Percentiles rank a stretch among this genome's conserved stretches.
These are phyloP conservation scores for Erigeron canadensis DNA, from an alignment of 129 eudicot genomes.

Conservation along the genomic window DNA sequence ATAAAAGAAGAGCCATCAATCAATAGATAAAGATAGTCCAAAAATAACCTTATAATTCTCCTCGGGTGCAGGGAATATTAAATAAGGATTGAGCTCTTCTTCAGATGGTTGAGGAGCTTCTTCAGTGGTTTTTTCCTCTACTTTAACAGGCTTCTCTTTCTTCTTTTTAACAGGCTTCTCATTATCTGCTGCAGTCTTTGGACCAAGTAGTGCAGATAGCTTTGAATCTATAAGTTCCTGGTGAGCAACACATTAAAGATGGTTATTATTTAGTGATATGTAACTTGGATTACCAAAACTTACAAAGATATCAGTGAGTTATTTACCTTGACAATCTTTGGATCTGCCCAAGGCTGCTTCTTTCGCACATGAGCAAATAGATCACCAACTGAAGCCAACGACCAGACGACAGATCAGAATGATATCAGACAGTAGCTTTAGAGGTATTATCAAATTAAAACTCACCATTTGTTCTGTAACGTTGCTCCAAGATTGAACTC, in stretches of 20 bases:
- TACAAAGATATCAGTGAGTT: slow-evolving; percentile 1
- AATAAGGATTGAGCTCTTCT: slow-evolving; percentile 89
- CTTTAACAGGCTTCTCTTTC: slow-evolving; percentile 90
- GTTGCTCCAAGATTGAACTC: slow-evolving; percentile 69
- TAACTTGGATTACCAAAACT: neutral
- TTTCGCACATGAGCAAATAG: slow-evolving; percentile 81
- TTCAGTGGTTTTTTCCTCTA: slow-evolving; percentile 60
- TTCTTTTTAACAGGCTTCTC: slow-evolving; percentile 94
- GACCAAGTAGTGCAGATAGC: slow-evolving; percentile 72
- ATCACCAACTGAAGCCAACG: slow-evolving; percentile 69
- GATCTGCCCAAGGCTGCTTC: slow-evolving; percentile 99
- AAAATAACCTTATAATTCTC: slow-evolving; percentile 72
- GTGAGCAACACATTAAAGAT: slow-evolving; percentile 6
- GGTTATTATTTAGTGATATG: neutral
- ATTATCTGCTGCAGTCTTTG: slow-evolving; percentile 90
- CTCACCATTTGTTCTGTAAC: slow-evolving; percentile 83
- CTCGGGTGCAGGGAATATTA: slow-evolving; percentile 77
- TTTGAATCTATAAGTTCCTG: slow-evolving; percentile 80
- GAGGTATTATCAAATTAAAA: neutral
- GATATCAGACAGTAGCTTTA: neutral
- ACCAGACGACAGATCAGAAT: slow-evolving; percentile 18
- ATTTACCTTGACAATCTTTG: slow-evolving; percentile 82
- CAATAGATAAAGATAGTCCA: neutral
- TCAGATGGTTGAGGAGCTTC: slow-evolving; percentile 58
- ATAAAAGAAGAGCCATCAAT: neutral